Evolutionary conservation across 306 rosid genomes (phyloP), one percentile per base, ranked within the genome.

Genomic region (Prinsepia uniflora): DNA sequence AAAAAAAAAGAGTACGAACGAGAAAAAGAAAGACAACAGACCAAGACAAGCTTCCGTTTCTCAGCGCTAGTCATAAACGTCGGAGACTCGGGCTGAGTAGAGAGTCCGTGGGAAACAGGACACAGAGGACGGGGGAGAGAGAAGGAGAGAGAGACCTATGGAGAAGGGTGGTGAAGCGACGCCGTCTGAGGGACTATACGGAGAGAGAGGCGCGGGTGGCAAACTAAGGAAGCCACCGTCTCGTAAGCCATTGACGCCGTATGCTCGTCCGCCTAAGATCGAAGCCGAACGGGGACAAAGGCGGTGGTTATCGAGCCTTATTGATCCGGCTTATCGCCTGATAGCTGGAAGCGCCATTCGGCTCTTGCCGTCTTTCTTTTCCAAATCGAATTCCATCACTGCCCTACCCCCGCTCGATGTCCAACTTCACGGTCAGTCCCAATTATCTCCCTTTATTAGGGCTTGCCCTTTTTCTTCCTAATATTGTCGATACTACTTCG

Each of bases 311-410:
- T 87, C 91, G 6, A 87, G 78, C 61, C 72, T 91, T n/a, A 96
- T 88, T 8, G 93, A 87, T 82, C 97, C 97, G 19, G 96, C 97
- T 7, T 84, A 73, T 65, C 96, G 84, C 42, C 78, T 91, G 74
- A 82, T 91, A 54, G 63, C 88, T 34, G 86, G 82, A 5, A 86
- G 96, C 39, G 92, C 96, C 70, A 81, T 86, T 2, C 83, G 77
- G 20, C 48, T 91, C 44, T 80, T 91, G 24, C 89, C 96, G 13
- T 82, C 83, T 5, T 76, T 85, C 47, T 84, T 89, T 71, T 81
- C 84, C 7, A 71, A 73, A 42, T 40, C 84, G 8, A 53, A 69
- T 60, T 56, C 76, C 44, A 5, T n/a, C 63, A 15, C 53, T 52
- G 79, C 79, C 41, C 63, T 79, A 19, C 47, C 82, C n/a, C 60